Base-by-base conservation (phyloP, 371 early-diverging fungal species). In the Circinella minor region DNA sequence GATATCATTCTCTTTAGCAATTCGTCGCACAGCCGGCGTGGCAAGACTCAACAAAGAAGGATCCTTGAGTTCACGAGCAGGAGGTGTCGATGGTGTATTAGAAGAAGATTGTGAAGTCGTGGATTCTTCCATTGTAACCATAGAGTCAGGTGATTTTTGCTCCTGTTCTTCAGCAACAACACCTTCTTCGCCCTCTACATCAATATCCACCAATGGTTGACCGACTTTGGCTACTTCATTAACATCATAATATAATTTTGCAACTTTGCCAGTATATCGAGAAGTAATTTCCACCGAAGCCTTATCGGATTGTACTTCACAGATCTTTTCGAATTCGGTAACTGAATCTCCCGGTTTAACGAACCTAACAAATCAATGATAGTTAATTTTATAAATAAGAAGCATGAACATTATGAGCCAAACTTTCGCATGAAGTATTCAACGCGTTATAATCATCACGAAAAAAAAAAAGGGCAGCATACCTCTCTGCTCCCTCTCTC, bases 251-350 rank as follows among this genome's bases (percentile, higher is more conserved):
- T 96, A 85, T 7, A 99, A 82, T 72, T 91, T 90, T 34, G 74
- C 78, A 37, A 99, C 82, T n/a, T 84, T 88, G 51, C 99, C 99
- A 65, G 95, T 90, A 75, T 88, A 99, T 15, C 98, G 90, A 13
- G 96, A 96, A 11, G 99, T 94, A 79, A 99, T 98, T 77, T 99
- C 98, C 17, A 97, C 98, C 1, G 99, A 94, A 8, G 99, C 99
- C 87, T 99, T 99, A 81, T 99, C 99, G 8, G 94, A 94, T 74
- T 98, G 98, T 15, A 99, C 98, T 77, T 99, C 98, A 75, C 96
- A 96, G 54, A 99, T 93, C 77, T 92, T 93, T 75, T 95, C 92
- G 77, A 99, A 99, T 86, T 98, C 95, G 39, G 89, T 85, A n/a
- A 99, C 91, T 46, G 79, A 81, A 72, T 92, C 90, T 59, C 99